Evolutionary conservation across 495 filamentous ascomycete genomes (phyloP), one percentile per base, ranked within the genome.

Genomic region (Gamarada debralockiae): DNA sequence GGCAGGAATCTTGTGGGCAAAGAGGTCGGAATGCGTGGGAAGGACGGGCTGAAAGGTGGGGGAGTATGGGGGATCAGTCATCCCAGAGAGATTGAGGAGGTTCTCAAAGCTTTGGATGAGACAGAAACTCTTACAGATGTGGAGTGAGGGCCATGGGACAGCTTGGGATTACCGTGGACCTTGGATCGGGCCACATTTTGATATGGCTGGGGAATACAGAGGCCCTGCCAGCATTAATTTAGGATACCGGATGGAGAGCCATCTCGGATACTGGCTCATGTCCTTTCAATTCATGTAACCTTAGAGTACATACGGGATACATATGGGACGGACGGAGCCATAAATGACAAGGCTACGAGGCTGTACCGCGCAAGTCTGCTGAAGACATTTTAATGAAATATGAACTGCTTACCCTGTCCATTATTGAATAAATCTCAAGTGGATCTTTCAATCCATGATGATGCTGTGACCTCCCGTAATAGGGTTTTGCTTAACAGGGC

Each of bases 1-100:
- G 93, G 92, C 2, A 78, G 90, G 48, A 97, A 97, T 65, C 68
- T 98, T 20, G 93, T 98, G 5, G 91, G 92, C 0, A 96, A 96
- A 67, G 93, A 97, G 66, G 92, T 98, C 4, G 91, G 90, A 1
- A 90, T 90, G 86, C 70, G 81, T 41, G 80, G 81, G 2, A 84
- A 83, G 65, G 89, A 92, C 23, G 72, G 78, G 20, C 79, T 87
- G 25, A 90, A 89, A 63, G 91, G 92, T 2, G 93, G 91, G 15
- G 88, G 95, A 10, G 90, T 96, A 0, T 96, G 92, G 86, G 90
- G 86, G n/a, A 87, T 96, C 49, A 92, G 79, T 33, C 82, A 88
- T 65, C 87, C 90, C 21, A 80, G 74, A 44, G 92, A 96, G 69
- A 79, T 92, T 50, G 89, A 95, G 52, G 80, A 85, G 46, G 83